Conservation (phyloP, 768 basidiomycete species). For the Suillus spraguei region DNA sequence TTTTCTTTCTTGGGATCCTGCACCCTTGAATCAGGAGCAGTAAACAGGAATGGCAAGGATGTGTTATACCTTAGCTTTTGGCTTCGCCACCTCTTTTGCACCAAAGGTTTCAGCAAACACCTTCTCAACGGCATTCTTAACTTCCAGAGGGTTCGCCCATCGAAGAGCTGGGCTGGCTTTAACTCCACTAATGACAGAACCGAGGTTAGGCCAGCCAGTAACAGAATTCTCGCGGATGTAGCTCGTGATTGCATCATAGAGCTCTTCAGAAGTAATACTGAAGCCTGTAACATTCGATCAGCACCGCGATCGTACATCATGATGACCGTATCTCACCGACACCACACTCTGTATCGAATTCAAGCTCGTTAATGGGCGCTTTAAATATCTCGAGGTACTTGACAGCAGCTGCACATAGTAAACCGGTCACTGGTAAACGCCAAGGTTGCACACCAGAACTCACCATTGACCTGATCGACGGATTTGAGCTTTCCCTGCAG, state of each 20-base stretch:
- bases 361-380: constrained; percentile 61
- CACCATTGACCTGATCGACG: constrained; percentile 87
- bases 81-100: constrained; percentile 63
- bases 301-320: constrained; percentile 10
- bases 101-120: constrained; percentile 73
- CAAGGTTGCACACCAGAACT: constrained; percentile 26
- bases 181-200: constrained; percentile 62
- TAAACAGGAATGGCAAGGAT: not conserved
- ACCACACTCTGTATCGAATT: constrained; percentile 82
- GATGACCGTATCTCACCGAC: constrained; percentile 64
- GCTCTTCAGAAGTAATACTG: constrained; percentile 67
- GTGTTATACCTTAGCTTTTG: constrained; percentile 61
- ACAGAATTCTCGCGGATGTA: constrained; percentile 59
- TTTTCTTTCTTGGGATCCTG: constrained; percentile 56
- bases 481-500: constrained; percentile 73
- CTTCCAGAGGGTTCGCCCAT: constrained; percentile 84
- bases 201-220: constrained; percentile 77
- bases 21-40: not conserved
- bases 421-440: constrained; percentile 8
- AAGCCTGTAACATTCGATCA: constrained; percentile 56
- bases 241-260: constrained; percentile 54
- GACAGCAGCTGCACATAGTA: constrained; percentile 43
- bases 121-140: constrained; percentile 80
- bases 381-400: constrained; percentile 71
- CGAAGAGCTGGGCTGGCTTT: constrained; percentile 64